Evolutionary conservation across 192 early-diverging fungal species (phyloP).

Genomic region (Gorgonomyces haynaldii): DNA sequence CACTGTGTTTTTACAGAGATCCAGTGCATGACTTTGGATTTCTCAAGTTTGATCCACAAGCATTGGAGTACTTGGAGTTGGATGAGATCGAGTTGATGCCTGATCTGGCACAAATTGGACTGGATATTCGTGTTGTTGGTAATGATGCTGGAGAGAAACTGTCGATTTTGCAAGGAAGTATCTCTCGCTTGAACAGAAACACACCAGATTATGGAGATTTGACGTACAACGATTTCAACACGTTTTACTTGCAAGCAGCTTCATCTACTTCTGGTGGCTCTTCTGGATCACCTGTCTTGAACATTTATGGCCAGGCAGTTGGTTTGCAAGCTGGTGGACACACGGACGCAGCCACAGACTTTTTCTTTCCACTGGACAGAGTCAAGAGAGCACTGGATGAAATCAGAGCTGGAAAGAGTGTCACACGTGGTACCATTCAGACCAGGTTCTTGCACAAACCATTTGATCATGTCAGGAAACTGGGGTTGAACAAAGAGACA

Average conservation of each 20-base stretch:
- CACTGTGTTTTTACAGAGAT: constrained; percentile 56
- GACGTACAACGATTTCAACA: constrained; percentile 48
- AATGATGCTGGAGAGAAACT: constrained; percentile 80
- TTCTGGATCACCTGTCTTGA: constrained; percentile 67
- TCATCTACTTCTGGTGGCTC: constrained; percentile 65
- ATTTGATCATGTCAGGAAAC: constrained; percentile 62
- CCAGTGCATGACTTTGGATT: constrained; percentile 70
- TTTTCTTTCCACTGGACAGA: constrained; percentile 73
- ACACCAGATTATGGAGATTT: constrained; percentile 70
- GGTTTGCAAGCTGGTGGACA: constrained; percentile 70
- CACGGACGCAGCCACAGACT: constrained; percentile 66
- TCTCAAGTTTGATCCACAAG: constrained; percentile 58
- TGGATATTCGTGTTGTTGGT: constrained; percentile 68
- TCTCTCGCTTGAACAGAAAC: constrained; percentile 70
- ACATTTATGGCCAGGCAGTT: constrained; percentile 71
- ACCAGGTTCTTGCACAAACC: constrained; percentile 61
- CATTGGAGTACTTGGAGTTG: constrained; percentile 63
- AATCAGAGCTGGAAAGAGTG: constrained; percentile 27
- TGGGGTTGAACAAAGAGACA: constrained; percentile 50
- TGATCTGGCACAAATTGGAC: constrained; percentile 59
- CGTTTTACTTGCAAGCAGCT: constrained; percentile 66
- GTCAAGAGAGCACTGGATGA: constrained; percentile 42
- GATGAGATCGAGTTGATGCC: constrained; percentile 55
- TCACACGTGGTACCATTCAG: constrained; percentile 60
- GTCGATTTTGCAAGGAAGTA: constrained; percentile 66